Base-by-base conservation (phyloP, 2,329 filamentous ascomycete species). In the Apiospora sp. region DNA sequence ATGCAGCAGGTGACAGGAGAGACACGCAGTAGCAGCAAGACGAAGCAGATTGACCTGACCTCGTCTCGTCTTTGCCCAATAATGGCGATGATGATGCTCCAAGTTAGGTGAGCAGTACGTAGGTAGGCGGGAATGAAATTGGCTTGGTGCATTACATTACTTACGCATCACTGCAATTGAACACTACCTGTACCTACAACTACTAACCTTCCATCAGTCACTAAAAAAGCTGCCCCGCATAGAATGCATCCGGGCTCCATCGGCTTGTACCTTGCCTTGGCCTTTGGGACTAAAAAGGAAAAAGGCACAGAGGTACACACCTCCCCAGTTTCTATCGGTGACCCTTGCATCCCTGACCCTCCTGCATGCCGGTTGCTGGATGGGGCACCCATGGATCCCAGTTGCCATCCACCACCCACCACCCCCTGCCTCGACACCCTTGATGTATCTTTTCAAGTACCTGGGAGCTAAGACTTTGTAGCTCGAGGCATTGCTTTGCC, bases 21-120 rank as follows among this genome's bases (percentile, higher is more conserved):
- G 58, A 64, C 58, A 64, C 58, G 34, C 58, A 64, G 58, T 64
- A 64, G 58, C 30, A 64, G 58, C 58, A 64, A n/a, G 58, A 64
- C 30, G 34, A 64, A 41, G 58, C 22, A 41, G 49, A 51, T 51
- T 51, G 49, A 13, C 49, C 49, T 51, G n/a, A 51, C 22, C 46
- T 49, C 46, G 22, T 49, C 46, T 49, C 46, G 46, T 49, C 46
- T 49, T 49, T 51, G 49, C 49, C 49, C 14, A 41, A 41, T 64
- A 41, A 41, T 64, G 58, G 7, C 30, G 54, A 61, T 37, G 30
- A 61, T 37, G 54, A 37, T 24, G 37, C 37, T 41, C 37, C 8
- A 10, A 41, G 49, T 37, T 61, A 16, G 16, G 6, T 19, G 44
- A 7, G 44, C 16, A 22, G 44, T 22, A 48, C 19, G 46, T 48